phyloP scores from a whole-genome alignment of 2,329 filamentous ascomycete species.

The Stagonosporopsis vannaccii region DNA sequence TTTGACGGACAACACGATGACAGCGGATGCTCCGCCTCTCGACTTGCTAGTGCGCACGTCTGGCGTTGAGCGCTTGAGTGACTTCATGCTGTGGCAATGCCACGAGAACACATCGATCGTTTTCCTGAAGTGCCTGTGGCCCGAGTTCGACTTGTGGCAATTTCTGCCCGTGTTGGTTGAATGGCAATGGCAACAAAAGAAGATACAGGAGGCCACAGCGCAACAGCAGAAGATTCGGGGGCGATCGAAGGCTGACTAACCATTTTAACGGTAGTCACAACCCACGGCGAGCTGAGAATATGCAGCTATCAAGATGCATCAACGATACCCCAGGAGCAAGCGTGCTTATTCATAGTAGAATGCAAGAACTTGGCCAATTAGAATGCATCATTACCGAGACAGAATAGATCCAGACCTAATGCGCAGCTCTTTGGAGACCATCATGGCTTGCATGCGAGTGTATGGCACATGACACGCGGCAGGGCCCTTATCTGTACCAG shows the following conservation, averaged over 20 bases:
- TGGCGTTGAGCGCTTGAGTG: constrained; percentile 88
- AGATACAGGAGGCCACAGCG: constrained; percentile 48
- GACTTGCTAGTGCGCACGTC: constrained; percentile 93
- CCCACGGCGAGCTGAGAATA: constrained; percentile 9
- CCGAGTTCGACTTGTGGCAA: constrained; percentile 91
- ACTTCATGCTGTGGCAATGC: constrained; percentile 99
- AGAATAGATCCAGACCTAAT: not conserved
- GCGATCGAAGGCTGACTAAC: constrained; percentile 37
- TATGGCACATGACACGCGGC: constrained; percentile 12
- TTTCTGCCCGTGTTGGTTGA: constrained; percentile 92
- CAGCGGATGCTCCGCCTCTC: constrained; percentile 81
- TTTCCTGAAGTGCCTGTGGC: constrained; percentile 92
- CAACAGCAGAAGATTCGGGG: constrained; percentile 43
- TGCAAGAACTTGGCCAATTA: constrained; percentile 22
- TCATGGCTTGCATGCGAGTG: constrained; percentile 6
- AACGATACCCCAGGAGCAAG: constrained; percentile 36
- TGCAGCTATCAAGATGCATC: constrained; percentile 22
- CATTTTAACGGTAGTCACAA: not conserved
- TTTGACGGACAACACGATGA: constrained; percentile 86
- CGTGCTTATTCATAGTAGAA: constrained; percentile 29
- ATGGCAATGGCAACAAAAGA: constrained; percentile 73
- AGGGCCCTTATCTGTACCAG: constrained; percentile 12
- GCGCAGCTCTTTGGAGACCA: not conserved
- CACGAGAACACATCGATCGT: constrained; percentile 92
- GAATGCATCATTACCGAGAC: constrained; percentile 10